A percentile compares a stretch with the other conserved stretches of the same genome.
Conservation (phyloP, 768 basidiomycete species). For the Boletus barrowsii region DNA sequence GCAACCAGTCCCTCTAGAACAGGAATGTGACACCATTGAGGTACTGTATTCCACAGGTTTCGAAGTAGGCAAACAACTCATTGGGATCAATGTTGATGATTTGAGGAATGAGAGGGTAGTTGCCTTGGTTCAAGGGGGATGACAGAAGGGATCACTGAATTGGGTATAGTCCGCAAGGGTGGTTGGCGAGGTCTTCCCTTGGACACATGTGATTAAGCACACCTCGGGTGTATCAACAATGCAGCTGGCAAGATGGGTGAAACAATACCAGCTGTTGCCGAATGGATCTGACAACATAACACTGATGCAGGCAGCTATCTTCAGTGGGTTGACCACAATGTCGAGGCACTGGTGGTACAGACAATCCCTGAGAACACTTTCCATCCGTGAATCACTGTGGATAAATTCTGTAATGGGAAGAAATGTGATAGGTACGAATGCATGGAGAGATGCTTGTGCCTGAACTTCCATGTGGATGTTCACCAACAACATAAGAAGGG, state of each 20-base stretch:
- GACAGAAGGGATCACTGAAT: constrained; percentile 31
- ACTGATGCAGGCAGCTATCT: constrained; percentile 12
- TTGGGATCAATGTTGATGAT: background rate
- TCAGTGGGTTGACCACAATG: constrained; percentile 12
- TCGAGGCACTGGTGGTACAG: constrained; percentile 13
- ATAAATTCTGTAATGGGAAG: constrained; percentile 17
- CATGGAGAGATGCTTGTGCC: background rate
- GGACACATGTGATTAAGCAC: constrained; percentile 28
- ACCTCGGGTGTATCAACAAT: constrained; percentile 35
- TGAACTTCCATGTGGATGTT: background rate
- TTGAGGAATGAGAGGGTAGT: constrained; percentile 20
- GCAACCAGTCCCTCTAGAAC: no score
- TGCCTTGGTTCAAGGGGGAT: constrained; percentile 21
- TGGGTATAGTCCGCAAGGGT: constrained; percentile 31
- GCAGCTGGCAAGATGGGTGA: constrained; percentile 27
- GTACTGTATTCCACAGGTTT: background rate
- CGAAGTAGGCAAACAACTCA: background rate
- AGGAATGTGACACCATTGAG: no score
- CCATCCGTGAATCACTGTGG: constrained; percentile 4
- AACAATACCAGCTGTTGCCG: constrained; percentile 21
- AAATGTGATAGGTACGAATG: background rate
- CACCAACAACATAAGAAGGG: background rate
- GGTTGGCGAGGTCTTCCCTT: constrained; percentile 30
- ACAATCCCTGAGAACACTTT: constrained; percentile 8
- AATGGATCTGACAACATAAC: constrained; percentile 21